These are phyloP conservation scores for Aciculosporium take DNA, from an alignment of 2,329 filamentous ascomycete genomes.

Conservation along the genomic window DNA sequence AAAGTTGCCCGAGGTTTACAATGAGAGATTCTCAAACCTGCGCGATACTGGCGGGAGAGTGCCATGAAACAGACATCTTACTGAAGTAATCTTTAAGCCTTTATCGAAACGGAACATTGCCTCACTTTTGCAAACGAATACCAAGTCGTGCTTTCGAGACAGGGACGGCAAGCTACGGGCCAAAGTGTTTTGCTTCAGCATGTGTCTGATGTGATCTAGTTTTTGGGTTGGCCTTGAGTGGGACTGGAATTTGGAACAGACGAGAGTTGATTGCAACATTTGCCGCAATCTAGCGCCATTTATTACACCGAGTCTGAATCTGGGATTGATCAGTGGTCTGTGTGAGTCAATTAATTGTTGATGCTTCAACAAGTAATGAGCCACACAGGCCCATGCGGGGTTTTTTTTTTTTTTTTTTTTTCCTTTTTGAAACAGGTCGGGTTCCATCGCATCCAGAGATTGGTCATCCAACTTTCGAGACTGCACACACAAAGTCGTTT, in stretches of 20 bases:
- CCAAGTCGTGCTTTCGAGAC: neutral
- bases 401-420: neutral
- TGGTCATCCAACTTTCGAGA: neutral
- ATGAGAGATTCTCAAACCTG: neutral
- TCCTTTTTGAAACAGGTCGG: constrained; percentile 5
- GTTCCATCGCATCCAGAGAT: constrained; percentile 1
- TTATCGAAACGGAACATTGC: neutral
- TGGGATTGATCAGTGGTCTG: neutral
- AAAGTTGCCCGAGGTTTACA: neutral
- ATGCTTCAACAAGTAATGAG: constrained; percentile 1
- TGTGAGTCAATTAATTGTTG: neutral
- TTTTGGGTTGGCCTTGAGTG: neutral
- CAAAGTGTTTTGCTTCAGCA: neutral
- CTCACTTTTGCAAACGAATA: neutral
- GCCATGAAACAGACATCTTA: neutral
- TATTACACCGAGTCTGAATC: neutral
- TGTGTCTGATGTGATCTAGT: neutral
- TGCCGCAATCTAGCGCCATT: neutral
- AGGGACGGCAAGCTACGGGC: neutral
- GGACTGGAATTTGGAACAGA: neutral
- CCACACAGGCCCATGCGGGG: neutral
- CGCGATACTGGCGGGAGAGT: neutral
- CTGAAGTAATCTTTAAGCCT: neutral
- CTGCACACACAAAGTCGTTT: neutral
- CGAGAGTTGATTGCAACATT: neutral